Evolutionary conservation across 2,329 filamentous ascomycete genomes (phyloP), one percentile per base, ranked within the genome.

Genomic region (Aspergillus thermomutatus): DNA sequence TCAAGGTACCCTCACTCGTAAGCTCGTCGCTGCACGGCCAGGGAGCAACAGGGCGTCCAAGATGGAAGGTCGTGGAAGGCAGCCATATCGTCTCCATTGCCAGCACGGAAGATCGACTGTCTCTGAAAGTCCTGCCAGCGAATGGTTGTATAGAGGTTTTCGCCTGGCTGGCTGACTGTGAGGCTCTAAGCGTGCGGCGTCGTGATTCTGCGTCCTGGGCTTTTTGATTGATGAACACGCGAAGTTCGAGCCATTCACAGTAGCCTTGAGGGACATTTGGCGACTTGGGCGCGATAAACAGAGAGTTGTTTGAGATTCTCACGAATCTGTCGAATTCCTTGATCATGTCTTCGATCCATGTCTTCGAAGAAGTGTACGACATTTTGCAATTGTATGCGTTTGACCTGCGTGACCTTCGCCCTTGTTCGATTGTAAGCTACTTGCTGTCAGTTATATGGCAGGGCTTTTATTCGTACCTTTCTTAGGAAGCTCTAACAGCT

Each of bases 1-100:
- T 56, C 53, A 69, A 64, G 21, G 70, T 64, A 8, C 69, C 69
- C 54, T 73, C 71, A 40, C 70, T 65, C 54, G 66, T 68, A 54
- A 69, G 64, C 54, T 73, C 71, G 31, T 68, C 67, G 37, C 54
- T 57, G 17, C 59, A 60, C 7, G 71, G 71, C 71, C 71, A 73
- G 3, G 63, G 61, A 11, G 71, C 68, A 25, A 55, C 51, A 17
- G 41, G 56, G 10, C 63, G 56, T 25, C 52, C 56, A 8, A 52
- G 54, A 14, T 49, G 53, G 37, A 54, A 17, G 27, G 50, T 31
- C 10, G 49, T 56, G 21, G 53, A 53, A 17, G 50, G 58, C 4
- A 57, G 62, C 70, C 70, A 73, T 28, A 72, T 69, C 1, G 69
- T 68, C 48, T 63, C 52, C 25, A 54, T 40, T 11, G 64, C 62